Percentiles rank a stretch among this genome's conserved stretches.
These are phyloP conservation scores for Linderniella brevidens DNA, from an alignment of 257 asterid species.

Conservation along the genomic window DNA sequence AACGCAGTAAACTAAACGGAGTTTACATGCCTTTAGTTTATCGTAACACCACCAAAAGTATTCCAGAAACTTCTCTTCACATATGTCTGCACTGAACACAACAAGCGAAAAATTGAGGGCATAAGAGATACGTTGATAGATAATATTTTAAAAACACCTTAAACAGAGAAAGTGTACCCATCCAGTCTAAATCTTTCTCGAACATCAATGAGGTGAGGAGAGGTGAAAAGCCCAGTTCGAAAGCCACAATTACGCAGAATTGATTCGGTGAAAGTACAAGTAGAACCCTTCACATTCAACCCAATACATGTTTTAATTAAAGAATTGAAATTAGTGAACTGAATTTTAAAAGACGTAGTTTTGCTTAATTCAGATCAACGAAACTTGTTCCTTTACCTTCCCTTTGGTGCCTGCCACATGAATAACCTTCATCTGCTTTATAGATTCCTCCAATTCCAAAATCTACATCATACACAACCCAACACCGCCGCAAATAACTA, in stretches of 20 bases:
- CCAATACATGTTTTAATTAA: not conserved
- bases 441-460: slow-evolving; percentile 70
- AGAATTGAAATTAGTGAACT: too few relatives aligned
- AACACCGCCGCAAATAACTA: not conserved
- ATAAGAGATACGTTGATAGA: not conserved
- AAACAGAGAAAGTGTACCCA: slow-evolving; percentile 38
- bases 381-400: slow-evolving; percentile 33
- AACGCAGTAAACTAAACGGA: not conserved
- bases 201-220: slow-evolving; percentile 95
- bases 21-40: slow-evolving; percentile 52
- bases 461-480: slow-evolving; percentile 25
- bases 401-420: slow-evolving; percentile 99
- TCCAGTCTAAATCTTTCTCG: slow-evolving; percentile 86
- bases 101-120: slow-evolving; percentile 4
- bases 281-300: slow-evolving; percentile 60
- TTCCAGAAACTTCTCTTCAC: slow-evolving; percentile 74
- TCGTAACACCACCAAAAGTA: slow-evolving; percentile 96
- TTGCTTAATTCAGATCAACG: not conserved
- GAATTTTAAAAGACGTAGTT: not conserved
- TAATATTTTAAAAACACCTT: too few relatives aligned
- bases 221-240: slow-evolving; percentile 86
- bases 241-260: slow-evolving; percentile 85
- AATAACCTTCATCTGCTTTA: slow-evolving; percentile 77
- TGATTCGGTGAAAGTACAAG: slow-evolving; percentile 78
- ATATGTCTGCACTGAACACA: slow-evolving; percentile 45